phyloP scores from a whole-genome alignment of 306 rosid species.

The Chamaecrista fasciculata region DNA sequence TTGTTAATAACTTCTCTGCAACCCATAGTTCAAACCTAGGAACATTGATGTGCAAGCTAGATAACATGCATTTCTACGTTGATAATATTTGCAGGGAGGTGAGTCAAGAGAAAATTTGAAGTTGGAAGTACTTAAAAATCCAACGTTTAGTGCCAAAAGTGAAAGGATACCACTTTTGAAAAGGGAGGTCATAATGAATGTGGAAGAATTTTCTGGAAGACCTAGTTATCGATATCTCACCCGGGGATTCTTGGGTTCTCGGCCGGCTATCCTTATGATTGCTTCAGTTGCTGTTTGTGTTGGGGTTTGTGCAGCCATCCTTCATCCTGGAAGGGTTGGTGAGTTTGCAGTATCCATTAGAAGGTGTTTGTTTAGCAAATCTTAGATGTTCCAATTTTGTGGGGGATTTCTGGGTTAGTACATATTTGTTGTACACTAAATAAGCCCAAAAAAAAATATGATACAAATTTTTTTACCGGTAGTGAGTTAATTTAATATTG shows the following conservation, averaged over 20 bases:
- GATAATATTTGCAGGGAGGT: constrained; percentile 51
- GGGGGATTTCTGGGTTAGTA: constrained; percentile 25
- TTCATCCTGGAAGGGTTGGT: constrained; percentile 74
- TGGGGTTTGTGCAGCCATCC: constrained; percentile 65
- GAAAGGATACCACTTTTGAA: constrained; percentile 56
- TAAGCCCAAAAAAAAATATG: constrained; percentile 19
- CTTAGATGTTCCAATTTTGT: constrained; percentile 18
- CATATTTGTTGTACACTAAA: constrained; percentile 42
- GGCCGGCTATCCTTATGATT: constrained; percentile 49
- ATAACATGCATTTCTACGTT: constrained; percentile 12
- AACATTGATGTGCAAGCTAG: background rate
- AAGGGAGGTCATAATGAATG: constrained; percentile 41
- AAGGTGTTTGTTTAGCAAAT: constrained; percentile 65
- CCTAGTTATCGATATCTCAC: constrained; percentile 27
- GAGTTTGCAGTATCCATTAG: constrained; percentile 76
- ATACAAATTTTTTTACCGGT: background rate
- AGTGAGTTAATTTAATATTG: constrained; percentile 9
- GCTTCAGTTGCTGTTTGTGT: constrained; percentile 64
- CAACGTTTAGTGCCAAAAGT: constrained; percentile 32
- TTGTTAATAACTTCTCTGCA: background rate
- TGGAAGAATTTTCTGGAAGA: constrained; percentile 46
- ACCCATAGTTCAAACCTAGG: background rate
- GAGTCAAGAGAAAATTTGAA: constrained; percentile 36
- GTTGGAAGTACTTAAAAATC: constrained; percentile 33
- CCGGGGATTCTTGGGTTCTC: constrained; percentile 38